Evolutionary conservation across 768 basidiomycete species (phyloP).

Genomic region (Leucosporidium creatinivorum): DNA sequence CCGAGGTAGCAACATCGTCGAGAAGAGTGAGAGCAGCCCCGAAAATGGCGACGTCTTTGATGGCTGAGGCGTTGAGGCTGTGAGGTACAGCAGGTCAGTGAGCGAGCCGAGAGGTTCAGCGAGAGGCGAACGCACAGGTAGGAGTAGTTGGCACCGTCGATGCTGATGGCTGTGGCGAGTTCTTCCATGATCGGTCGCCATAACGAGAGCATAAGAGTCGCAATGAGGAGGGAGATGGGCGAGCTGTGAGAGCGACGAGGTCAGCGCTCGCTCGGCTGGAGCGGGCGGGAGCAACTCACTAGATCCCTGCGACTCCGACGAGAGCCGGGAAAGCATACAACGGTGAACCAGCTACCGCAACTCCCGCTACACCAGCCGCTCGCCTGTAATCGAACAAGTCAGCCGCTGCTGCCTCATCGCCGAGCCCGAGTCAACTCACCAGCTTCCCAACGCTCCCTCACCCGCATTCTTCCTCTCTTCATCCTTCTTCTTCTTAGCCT

Average conservation of each 20-base stretch:
- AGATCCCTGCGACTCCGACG: slow-evolving; percentile 56
- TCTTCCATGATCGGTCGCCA: slow-evolving; percentile 73
- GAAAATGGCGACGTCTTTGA: slow-evolving; percentile 56
- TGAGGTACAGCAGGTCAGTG: slow-evolving; percentile 1
- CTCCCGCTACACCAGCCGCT: slow-evolving; percentile 47
- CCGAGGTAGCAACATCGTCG: slow-evolving; percentile 61
- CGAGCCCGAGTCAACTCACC: slow-evolving; percentile 28
- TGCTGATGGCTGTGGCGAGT: slow-evolving; percentile 59
- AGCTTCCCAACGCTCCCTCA: slow-evolving; percentile 52
- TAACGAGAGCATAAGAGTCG: slow-evolving; percentile 56
- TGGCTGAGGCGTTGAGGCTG: slow-evolving; percentile 57
- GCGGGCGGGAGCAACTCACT: slow-evolving; percentile 45
- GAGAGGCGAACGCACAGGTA: slow-evolving; percentile 45
- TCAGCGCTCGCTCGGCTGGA: neutral
- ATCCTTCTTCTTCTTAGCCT: slow-evolving; percentile 42
- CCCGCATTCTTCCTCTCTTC: slow-evolving; percentile 37
- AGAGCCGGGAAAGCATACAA: slow-evolving; percentile 65
- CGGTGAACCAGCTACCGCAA: slow-evolving; percentile 52
- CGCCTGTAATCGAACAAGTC: neutral
- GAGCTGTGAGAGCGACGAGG: slow-evolving; percentile 46
- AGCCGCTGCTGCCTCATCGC: too few relatives aligned
- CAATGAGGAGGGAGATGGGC: slow-evolving; percentile 60
- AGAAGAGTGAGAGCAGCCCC: slow-evolving; percentile 62
- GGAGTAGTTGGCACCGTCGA: slow-evolving; percentile 64
- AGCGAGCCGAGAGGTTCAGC: neutral